Evolutionary conservation across 495 filamentous ascomycete genomes (phyloP).

Genomic region (Corynascus novoguineensis): DNA sequence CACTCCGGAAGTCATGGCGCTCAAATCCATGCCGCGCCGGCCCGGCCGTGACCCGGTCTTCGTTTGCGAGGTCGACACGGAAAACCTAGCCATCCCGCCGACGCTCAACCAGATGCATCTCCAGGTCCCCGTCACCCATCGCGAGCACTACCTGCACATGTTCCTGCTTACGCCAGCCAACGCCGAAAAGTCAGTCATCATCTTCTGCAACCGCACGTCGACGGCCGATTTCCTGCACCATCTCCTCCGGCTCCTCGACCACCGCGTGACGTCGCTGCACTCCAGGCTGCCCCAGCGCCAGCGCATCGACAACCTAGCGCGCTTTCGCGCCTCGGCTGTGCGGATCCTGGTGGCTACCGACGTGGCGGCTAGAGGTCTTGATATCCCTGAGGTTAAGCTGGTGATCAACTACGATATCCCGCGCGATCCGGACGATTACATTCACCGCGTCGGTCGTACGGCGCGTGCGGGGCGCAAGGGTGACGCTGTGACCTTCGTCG

Average conservation of each 20-base stretch:
- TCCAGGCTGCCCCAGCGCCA: slow-evolving; percentile 76
- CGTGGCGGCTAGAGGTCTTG: slow-evolving; percentile 90
- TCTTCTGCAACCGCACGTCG: slow-evolving; percentile 90
- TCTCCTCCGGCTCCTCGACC: slow-evolving; percentile 72
- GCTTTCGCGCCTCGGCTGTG: slow-evolving; percentile 88
- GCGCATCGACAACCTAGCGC: slow-evolving; percentile 76
- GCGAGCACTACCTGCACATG: slow-evolving; percentile 89
- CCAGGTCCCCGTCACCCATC: slow-evolving; percentile 78
- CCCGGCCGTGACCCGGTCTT: slow-evolving; percentile 68
- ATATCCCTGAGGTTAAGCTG: slow-evolving; percentile 85
- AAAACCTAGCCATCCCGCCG: slow-evolving; percentile 65
- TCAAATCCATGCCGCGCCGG: slow-evolving; percentile 68
- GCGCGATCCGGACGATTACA: slow-evolving; percentile 92
- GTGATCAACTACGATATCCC: slow-evolving; percentile 96
- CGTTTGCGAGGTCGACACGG: slow-evolving; percentile 79
- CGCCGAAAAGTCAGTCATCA: slow-evolving; percentile 66
- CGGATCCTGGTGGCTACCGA: slow-evolving; percentile 91
- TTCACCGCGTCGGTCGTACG: slow-evolving; percentile 92
- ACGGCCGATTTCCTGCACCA: slow-evolving; percentile 87
- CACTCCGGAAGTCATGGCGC: slow-evolving; percentile 80
- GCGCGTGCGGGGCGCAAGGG: slow-evolving; percentile 82
- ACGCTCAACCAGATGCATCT: slow-evolving; percentile 81
- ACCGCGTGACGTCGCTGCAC: slow-evolving; percentile 87
- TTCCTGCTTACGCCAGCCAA: slow-evolving; percentile 78
- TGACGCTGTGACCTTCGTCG: slow-evolving; percentile 80